Percentiles rank a stretch among this genome's conserved stretches.
Evolutionary conservation across 140 eudicot genomes (phyloP).

Genomic region (Bidens hawaiensis): DNA sequence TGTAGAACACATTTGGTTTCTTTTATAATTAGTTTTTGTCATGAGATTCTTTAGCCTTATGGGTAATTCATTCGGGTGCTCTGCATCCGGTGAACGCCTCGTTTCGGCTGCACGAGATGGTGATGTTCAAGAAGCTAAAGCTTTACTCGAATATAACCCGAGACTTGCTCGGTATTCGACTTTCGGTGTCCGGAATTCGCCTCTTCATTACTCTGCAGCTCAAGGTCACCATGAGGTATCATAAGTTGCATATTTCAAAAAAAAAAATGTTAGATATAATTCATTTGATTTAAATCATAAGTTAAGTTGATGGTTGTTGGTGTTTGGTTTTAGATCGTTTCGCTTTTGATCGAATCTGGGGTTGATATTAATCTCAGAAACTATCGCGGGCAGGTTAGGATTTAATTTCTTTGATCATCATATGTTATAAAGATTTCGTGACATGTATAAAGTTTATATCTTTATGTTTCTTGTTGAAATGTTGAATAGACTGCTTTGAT

Average conservation of each 20-base stretch:
- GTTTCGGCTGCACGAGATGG: conserved; percentile 99
- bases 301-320: not conserved
- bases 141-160: conserved; percentile 79
- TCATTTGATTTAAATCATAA: not conserved
- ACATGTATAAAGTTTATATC: not conserved
- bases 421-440: not conserved
- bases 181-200: conserved; percentile 89
- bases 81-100: conserved; percentile 90
- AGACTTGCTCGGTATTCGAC: conserved; percentile 84
- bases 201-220: conserved; percentile 94
- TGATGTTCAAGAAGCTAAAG: conserved; percentile 93
- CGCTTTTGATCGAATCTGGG: conserved; percentile 33
- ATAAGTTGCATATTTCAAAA: not conserved
- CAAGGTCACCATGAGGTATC: conserved; percentile 96
- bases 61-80: conserved; percentile 93
- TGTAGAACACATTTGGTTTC: conserved; percentile 7
- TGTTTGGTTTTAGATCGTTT: conserved; percentile 31
- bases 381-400: conserved; percentile 37
- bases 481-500: conserved; percentile 80
- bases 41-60: conserved; percentile 79
- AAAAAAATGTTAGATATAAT: not conserved
- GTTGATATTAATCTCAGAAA: conserved; percentile 41
- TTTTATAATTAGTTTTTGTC: conserved; percentile 9
- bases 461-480: conserved; percentile 1
- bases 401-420: not conserved